phyloP scores from a whole-genome alignment of 768 basidiomycete species.

The Leucocoprinus sp. region DNA sequence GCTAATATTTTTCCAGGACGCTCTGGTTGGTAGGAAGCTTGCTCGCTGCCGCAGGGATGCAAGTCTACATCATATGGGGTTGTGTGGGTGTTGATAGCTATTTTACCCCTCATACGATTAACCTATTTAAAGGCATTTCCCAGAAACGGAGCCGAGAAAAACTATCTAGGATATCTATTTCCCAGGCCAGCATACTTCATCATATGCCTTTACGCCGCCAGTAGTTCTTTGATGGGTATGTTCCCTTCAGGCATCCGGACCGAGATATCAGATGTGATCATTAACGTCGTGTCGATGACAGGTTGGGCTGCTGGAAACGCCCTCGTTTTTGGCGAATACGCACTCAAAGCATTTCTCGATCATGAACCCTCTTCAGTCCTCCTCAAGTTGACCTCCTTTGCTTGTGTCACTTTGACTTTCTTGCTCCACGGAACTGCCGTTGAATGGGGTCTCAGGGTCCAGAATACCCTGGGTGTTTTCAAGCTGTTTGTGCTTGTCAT shows the following conservation, averaged over 20 bases:
- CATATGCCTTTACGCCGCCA: slow-evolving; percentile 47
- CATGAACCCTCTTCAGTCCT: slow-evolving; percentile 17
- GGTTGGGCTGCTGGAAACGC: slow-evolving; percentile 37
- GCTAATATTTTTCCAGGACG: slow-evolving; percentile 24
- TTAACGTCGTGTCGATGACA: slow-evolving; percentile 6
- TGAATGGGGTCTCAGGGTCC: slow-evolving; percentile 50
- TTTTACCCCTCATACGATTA: background rate
- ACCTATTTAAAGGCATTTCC: slow-evolving; percentile 39
- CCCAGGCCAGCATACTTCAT: slow-evolving; percentile 46
- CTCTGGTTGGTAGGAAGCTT: slow-evolving; percentile 37
- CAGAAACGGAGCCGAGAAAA: slow-evolving; percentile 63
- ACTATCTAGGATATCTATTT: slow-evolving; percentile 58
- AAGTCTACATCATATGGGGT: slow-evolving; percentile 34
- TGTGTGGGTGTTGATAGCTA: slow-evolving; percentile 19
- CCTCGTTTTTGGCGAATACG: slow-evolving; percentile 54
- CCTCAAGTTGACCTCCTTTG: slow-evolving; percentile 28
- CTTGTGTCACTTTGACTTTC: slow-evolving; percentile 28
- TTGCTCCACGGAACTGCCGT: slow-evolving; percentile 35
- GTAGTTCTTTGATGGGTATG: slow-evolving; percentile 39
- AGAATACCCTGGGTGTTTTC: slow-evolving; percentile 53
- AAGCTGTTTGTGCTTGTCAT: slow-evolving; percentile 43
- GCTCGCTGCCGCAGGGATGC: slow-evolving; percentile 31
- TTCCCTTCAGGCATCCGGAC: background rate
- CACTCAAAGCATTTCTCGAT: slow-evolving; percentile 21
- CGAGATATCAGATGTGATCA: background rate